Percentiles rank a stretch among this genome's conserved stretches.
phyloP scores from a whole-genome alignment of 1,139 yeast species.

The Kluyveromyces sp. region DNA sequence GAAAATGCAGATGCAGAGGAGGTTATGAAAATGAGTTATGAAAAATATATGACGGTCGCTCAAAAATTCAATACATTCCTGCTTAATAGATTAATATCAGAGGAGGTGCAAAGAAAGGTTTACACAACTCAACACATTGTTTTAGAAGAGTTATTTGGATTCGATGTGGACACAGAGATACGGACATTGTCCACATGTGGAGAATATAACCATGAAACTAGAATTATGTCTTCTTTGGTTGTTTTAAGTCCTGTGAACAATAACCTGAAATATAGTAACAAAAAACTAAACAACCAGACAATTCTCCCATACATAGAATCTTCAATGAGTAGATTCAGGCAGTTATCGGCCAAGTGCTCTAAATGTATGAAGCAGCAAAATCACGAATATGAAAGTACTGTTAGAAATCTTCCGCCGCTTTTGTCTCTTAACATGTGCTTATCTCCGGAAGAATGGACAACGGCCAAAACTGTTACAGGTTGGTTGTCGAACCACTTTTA shows the following conservation, averaged over 20 bases:
- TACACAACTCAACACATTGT: slow-evolving; percentile 21
- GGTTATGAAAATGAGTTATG: slow-evolving; percentile 1
- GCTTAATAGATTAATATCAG: slow-evolving; percentile 18
- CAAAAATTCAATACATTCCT: slow-evolving; percentile 27
- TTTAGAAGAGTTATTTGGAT: slow-evolving; percentile 36
- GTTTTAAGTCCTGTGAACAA: slow-evolving; percentile 28
- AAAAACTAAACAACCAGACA: slow-evolving; percentile 27
- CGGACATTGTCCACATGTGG: slow-evolving; percentile 34
- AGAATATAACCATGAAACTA: slow-evolving; percentile 30
- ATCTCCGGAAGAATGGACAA: slow-evolving; percentile 43
- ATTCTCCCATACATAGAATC: slow-evolving; percentile 51
- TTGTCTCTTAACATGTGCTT: slow-evolving; percentile 55
- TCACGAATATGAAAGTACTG: slow-evolving; percentile 44
- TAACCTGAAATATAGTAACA: slow-evolving; percentile 18
- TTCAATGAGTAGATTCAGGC: slow-evolving; percentile 45
- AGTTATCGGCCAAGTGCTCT: slow-evolving; percentile 45
- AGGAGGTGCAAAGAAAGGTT: slow-evolving; percentile 28
- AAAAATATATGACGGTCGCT: slow-evolving; percentile 3
- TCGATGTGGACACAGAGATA: slow-evolving; percentile 38
- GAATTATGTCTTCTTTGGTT: slow-evolving; percentile 35
- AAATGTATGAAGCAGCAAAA: slow-evolving; percentile 43
- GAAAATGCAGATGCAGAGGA: slow-evolving; percentile 6
- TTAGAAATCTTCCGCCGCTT: slow-evolving; percentile 55
- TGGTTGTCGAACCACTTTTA: slow-evolving; percentile 61
- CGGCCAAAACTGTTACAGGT: slow-evolving; percentile 36